Conservation (phyloP, 2,329 filamentous ascomycete species). For the Lecanicillium sp. region DNA sequence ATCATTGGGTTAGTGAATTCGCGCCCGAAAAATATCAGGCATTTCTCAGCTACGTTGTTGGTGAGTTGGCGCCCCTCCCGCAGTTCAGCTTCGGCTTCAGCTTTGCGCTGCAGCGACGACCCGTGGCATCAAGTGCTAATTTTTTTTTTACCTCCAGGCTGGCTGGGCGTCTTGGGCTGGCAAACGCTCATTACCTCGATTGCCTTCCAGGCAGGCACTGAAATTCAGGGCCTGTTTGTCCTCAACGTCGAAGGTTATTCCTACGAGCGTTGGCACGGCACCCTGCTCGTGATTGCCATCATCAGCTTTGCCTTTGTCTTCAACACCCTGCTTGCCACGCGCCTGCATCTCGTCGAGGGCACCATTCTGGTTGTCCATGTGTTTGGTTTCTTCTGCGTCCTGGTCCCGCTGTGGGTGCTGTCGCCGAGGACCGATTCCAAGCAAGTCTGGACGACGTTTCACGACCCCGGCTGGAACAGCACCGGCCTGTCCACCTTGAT, state of each 20-base stretch:
- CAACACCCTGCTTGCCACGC: conserved; percentile 22
- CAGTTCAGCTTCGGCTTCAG: too few species aligned
- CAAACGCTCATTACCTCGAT: conserved; percentile 26
- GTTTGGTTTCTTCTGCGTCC: conserved; percentile 15
- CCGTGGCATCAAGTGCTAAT: too few species aligned
- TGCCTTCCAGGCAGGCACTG: conserved; percentile 29
- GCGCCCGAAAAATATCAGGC: conserved; percentile 35
- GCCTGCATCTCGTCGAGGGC: conserved; percentile 33
- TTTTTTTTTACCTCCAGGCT: conserved; percentile 15
- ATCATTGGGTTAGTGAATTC: conserved; percentile 46
- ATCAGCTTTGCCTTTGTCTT: conserved; percentile 19
- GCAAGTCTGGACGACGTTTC: conserved; percentile 21
- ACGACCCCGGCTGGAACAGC: conserved; percentile 25
- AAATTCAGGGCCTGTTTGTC: conserved; percentile 30
- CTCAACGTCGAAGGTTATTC: conserved; percentile 25
- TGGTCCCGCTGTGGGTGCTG: conserved; percentile 30
- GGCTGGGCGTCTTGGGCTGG: conserved; percentile 32
- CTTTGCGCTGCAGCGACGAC: too few species aligned
- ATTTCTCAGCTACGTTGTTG: conserved; percentile 37
- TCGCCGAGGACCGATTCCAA: conserved; percentile 17
- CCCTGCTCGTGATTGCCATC: conserved; percentile 33
- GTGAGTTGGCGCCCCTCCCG: background rate
- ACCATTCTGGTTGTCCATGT: conserved; percentile 36
- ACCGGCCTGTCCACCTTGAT: conserved; percentile 26
- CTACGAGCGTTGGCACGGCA: conserved; percentile 31